Percentiles rank a stretch among this genome's conserved stretches.
phyloP scores from a whole-genome alignment of 495 filamentous ascomycete genomes.

The Collariella sp. region DNA sequence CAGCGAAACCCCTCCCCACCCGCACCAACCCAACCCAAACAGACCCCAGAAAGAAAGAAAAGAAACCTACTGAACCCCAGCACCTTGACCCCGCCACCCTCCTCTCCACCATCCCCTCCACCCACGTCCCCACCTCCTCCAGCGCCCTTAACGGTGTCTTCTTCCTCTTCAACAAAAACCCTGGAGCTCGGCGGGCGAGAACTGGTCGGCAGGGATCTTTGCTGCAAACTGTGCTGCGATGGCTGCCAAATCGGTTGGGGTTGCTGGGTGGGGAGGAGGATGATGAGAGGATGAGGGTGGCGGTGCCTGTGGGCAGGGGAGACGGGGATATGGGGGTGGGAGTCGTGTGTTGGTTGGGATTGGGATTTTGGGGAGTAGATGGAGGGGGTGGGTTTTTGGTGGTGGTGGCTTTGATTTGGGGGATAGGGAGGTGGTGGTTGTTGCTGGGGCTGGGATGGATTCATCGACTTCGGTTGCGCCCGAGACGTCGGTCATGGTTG shows the following conservation, averaged over 20 bases:
- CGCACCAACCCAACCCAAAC: not conserved
- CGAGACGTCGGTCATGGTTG: conserved; percentile 10
- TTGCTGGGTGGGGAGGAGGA: not conserved
- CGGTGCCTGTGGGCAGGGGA: not conserved
- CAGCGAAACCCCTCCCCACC: not conserved
- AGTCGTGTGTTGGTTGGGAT: not conserved
- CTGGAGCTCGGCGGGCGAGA: conserved; percentile 65
- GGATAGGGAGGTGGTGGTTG: not conserved
- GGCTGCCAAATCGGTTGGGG: conserved; percentile 23
- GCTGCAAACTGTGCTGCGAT: conserved; percentile 40
- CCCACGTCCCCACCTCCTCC: conserved; percentile 49
- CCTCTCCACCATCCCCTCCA: conserved; percentile 36
- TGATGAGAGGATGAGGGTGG: not conserved
- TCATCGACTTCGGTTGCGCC: conserved; percentile 10
- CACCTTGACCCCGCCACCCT: conserved; percentile 36
- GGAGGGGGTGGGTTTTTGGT: not conserved
- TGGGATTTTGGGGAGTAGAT: not conserved
- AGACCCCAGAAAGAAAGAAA: not conserved
- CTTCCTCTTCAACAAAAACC: conserved; percentile 57
- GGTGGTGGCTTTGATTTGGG: not conserved
- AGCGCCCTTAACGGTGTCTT: conserved; percentile 51
- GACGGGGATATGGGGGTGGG: not conserved
- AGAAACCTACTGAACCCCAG: conserved; percentile 27
- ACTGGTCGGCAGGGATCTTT: conserved; percentile 39
- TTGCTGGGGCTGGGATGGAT: not conserved